Conservation (phyloP, 1,284 basidiomycete genomes). For the Leccinum subatratum region DNA sequence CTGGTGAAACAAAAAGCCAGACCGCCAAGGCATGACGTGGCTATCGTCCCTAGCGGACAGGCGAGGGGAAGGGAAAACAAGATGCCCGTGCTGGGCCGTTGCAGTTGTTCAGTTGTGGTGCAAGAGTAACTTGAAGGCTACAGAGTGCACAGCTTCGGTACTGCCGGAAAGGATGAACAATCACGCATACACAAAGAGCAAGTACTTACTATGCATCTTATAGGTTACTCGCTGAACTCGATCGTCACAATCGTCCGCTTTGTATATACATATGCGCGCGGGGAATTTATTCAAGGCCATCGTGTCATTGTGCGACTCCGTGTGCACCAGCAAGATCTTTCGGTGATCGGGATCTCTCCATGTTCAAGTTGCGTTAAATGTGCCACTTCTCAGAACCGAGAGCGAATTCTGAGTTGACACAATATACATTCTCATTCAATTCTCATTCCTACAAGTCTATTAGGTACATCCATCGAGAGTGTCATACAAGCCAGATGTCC, state of each 20-base stretch:
- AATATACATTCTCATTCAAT: not conserved
- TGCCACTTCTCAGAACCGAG: not conserved
- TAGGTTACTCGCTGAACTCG: not conserved
- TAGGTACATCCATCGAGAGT: not conserved
- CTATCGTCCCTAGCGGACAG: slow-evolving; percentile 73
- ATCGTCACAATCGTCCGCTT: not conserved
- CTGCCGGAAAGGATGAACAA: no score
- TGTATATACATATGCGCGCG: not conserved
- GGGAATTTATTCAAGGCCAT: not conserved
- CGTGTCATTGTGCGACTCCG: not conserved
- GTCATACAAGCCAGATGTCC: slow-evolving; percentile 12
- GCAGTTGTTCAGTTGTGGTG: not conserved
- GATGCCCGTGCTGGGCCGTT: slow-evolving; percentile 60
- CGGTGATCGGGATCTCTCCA: not conserved
- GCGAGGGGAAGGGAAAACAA: slow-evolving; percentile 84
- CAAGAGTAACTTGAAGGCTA: not conserved
- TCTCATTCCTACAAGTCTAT: slow-evolving; percentile 8
- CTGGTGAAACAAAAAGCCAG: slow-evolving; percentile 79
- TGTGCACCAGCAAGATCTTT: not conserved
- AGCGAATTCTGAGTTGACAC: not conserved
- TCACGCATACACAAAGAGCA: no score
- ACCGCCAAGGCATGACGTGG: slow-evolving; percentile 75
- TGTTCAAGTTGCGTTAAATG: not conserved
- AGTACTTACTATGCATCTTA: not conserved
- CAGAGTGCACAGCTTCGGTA: not conserved